Conservation (phyloP, 345 rosid species). For the Draba incana region DNA sequence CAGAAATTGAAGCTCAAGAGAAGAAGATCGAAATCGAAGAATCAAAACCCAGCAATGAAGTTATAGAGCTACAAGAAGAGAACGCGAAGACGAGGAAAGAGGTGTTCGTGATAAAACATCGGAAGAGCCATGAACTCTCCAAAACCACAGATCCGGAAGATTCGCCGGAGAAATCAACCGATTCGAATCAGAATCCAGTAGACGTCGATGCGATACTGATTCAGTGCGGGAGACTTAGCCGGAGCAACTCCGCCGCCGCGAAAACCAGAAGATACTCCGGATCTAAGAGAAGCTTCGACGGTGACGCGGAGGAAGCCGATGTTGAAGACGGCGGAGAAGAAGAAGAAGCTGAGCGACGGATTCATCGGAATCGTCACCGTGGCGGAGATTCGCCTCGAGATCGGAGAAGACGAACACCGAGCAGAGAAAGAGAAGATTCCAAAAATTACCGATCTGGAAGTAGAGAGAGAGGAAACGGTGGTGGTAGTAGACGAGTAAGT, state of each 20-base stretch:
- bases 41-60: conserved; percentile 16
- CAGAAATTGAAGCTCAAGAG: conserved; percentile 8
- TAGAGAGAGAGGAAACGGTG: conserved; percentile 53
- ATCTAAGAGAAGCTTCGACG: conserved; percentile 79
- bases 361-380: conserved; percentile 59
- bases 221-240: conserved; percentile 91
- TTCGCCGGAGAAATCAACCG: conserved; percentile 31
- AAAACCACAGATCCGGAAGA: conserved; percentile 44
- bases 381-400: conserved; percentile 53
- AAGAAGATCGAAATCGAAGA: conserved; percentile 13
- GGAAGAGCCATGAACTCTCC: conserved; percentile 73
- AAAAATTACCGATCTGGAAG: conserved; percentile 55
- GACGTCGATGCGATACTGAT: conserved; percentile 91
- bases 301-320: conserved; percentile 31
- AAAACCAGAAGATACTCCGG: conserved; percentile 69
- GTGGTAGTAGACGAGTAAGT: conserved; percentile 70
- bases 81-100: conserved; percentile 51
- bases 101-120: conserved; percentile 78
- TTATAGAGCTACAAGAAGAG: conserved; percentile 41
- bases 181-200: conserved; percentile 13
- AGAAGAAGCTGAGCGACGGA: conserved; percentile 47
- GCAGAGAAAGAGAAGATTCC: conserved; percentile 82
- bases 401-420: conserved; percentile 90
- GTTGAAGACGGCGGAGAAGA: conserved; percentile 43
- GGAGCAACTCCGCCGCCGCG: conserved; percentile 67